These are phyloP conservation scores for Clonostachys rhizophaga DNA, from an alignment of 2,329 filamentous ascomycete species.

Conservation along the genomic window DNA sequence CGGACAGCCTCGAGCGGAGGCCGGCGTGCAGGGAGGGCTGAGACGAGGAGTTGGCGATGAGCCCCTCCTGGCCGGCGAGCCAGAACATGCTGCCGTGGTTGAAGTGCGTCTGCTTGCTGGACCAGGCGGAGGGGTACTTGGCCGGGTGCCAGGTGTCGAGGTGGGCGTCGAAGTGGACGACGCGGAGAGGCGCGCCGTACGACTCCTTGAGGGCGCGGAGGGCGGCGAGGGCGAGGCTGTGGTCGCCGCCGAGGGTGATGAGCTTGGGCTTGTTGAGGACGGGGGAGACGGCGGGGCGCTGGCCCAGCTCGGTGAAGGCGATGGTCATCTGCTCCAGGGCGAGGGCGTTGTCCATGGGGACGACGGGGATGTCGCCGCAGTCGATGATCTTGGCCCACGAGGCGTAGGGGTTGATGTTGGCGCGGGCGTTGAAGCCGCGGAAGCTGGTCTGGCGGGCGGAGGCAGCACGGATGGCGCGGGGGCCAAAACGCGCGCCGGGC, in stretches of 20 bases:
- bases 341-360: constrained; percentile 79
- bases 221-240: constrained; percentile 65
- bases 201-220: constrained; percentile 60
- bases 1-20: constrained; percentile 68
- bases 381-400: constrained; percentile 79
- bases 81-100: constrained; percentile 87
- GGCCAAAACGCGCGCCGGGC: constrained; percentile 76
- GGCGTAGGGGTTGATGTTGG: constrained; percentile 76
- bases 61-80: constrained; percentile 71
- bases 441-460: constrained; percentile 76
- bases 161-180: constrained; percentile 73
- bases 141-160: constrained; percentile 82
- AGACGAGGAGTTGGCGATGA: constrained; percentile 64
- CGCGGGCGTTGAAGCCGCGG: constrained; percentile 75
- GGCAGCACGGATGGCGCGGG: constrained; percentile 79
- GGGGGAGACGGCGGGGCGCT: constrained; percentile 24
- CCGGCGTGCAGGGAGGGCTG: constrained; percentile 75
- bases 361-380: constrained; percentile 86
- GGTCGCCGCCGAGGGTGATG: constrained; percentile 69
- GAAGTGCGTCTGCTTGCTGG: constrained; percentile 39
- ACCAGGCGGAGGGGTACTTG: constrained; percentile 77
- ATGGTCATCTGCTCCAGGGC: constrained; percentile 81
- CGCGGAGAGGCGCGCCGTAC: constrained; percentile 59
- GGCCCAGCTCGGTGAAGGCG: constrained; percentile 66
- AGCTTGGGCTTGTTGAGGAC: constrained; percentile 43